phyloP scores from a whole-genome alignment of 257 asterid genomes.

The Solanum corneliomulleri region DNA sequence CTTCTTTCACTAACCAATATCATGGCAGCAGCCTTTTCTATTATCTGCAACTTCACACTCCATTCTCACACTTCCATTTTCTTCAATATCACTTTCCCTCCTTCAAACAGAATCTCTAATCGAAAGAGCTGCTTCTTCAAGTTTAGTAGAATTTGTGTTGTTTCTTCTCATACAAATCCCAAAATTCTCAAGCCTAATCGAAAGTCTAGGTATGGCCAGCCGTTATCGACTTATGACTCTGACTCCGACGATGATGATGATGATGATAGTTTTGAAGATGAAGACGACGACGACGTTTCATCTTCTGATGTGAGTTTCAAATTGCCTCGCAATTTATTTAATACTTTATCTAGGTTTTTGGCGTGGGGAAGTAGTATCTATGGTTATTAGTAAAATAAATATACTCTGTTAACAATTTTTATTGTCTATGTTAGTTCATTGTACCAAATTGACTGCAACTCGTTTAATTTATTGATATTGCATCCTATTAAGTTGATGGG shows the following conservation, averaged over 20 bases:
- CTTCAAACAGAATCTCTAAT: background rate
- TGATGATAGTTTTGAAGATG: constrained; percentile 1
- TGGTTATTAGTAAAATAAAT: background rate
- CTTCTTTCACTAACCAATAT: background rate
- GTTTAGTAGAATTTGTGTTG: constrained; percentile 15
- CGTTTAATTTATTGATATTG: background rate
- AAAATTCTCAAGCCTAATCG: constrained; percentile 69
- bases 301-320: constrained; percentile 42
- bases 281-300: constrained; percentile 26
- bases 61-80: background rate
- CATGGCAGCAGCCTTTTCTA: background rate
- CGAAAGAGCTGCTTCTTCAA: background rate
- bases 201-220: constrained; percentile 53
- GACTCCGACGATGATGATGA: constrained; percentile 35
- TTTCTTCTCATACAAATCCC: constrained; percentile 67
- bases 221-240: constrained; percentile 50
- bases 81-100: background rate
- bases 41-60: background rate
- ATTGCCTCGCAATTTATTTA: background rate
- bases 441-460: background rate
- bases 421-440: background rate
- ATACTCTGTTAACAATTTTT: background rate
- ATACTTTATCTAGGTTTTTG: background rate
- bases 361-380: no score
- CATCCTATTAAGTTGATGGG: background rate